These are phyloP conservation scores for Ogataea paradorogensis DNA, from an alignment of 805 yeast genomes.

Conservation along the genomic window DNA sequence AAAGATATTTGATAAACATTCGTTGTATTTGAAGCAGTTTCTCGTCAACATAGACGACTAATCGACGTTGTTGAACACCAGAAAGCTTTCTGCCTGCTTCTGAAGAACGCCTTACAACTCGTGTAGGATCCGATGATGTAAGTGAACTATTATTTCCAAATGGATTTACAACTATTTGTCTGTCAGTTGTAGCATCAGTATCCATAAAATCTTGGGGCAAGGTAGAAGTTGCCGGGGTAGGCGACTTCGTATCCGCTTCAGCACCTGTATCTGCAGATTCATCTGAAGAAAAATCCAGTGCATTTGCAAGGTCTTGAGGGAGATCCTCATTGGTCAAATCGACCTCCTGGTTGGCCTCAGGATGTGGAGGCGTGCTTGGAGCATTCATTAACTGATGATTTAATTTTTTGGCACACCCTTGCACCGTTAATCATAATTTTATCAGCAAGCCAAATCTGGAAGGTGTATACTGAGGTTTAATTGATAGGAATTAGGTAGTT, in stretches of 20 bases:
- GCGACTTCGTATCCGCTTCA: slow-evolving; percentile 11
- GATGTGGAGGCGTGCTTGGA: slow-evolving; percentile 25
- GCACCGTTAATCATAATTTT: not conserved
- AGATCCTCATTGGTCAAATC: slow-evolving; percentile 18
- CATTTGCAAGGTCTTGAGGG: slow-evolving; percentile 24
- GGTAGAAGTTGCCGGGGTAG: slow-evolving; percentile 14
- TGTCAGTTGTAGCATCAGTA: slow-evolving; percentile 7
- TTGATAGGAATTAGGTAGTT: not conserved
- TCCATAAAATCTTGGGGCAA: slow-evolving; percentile 18
- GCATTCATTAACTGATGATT: not conserved
- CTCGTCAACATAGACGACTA: slow-evolving; percentile 54
- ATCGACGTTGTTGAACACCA: slow-evolving; percentile 52
- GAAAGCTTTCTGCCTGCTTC: slow-evolving; percentile 33
- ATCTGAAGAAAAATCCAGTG: slow-evolving; percentile 17
- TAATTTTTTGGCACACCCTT: slow-evolving; percentile 1
- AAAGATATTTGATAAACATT: slow-evolving; percentile 41
- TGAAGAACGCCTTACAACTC: slow-evolving; percentile 9
- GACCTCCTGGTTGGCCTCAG: slow-evolving; percentile 29
- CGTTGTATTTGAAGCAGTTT: slow-evolving; percentile 53
- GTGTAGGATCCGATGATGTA: slow-evolving; percentile 25
- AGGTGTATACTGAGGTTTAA: slow-evolving; percentile 4
- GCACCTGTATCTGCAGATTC: slow-evolving; percentile 15
- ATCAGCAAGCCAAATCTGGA: slow-evolving; percentile 1
- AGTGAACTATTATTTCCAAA: slow-evolving; percentile 27
- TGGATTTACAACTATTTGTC: slow-evolving; percentile 27